These are phyloP conservation scores for Bathelium albidoporum DNA, from an alignment of 495 filamentous ascomycete genomes.

Conservation along the genomic window DNA sequence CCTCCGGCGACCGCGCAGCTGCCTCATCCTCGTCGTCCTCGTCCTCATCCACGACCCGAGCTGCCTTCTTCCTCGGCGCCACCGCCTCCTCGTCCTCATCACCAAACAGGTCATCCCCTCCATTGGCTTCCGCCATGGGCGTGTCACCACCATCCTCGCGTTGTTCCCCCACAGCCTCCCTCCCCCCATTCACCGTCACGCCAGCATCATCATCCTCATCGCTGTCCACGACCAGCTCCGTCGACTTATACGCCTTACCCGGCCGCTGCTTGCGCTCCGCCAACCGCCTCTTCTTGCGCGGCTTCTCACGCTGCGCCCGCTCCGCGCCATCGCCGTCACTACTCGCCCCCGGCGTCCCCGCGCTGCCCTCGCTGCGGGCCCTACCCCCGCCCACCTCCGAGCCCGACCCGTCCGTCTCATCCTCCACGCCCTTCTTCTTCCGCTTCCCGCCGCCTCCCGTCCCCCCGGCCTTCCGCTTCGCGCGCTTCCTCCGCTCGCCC, in stretches of 20 bases:
- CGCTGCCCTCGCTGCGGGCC: conserved; percentile 15
- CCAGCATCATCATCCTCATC: conserved; percentile 24
- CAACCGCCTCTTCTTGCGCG: conserved; percentile 29
- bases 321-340: conserved; percentile 17
- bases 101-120: conserved; percentile 1
- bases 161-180: conserved; percentile 7
- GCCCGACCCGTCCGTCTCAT: conserved; percentile 41
- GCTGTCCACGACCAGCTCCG: conserved; percentile 29
- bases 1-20: neutral
- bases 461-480: conserved; percentile 49
- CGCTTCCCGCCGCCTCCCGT: no score
- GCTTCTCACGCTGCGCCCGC: conserved; percentile 19
- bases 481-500: conserved; percentile 62
- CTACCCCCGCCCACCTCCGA: conserved; percentile 21
- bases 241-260: conserved; percentile 26
- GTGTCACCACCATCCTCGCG: conserved; percentile 6
- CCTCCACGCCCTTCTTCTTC: conserved; percentile 56
- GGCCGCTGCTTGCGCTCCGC: conserved; percentile 22
- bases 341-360: conserved; percentile 11
- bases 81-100: conserved; percentile 21
- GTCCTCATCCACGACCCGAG: conserved; percentile 29
- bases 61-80: conserved; percentile 22
- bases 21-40: conserved; percentile 27
- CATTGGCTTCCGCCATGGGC: conserved; percentile 2
- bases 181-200: conserved; percentile 7